A percentile compares a stretch with the other conserved stretches of the same genome.
Conservation (phyloP, 495 filamentous ascomycete genomes). For the Hyaloscypha finlandica region DNA sequence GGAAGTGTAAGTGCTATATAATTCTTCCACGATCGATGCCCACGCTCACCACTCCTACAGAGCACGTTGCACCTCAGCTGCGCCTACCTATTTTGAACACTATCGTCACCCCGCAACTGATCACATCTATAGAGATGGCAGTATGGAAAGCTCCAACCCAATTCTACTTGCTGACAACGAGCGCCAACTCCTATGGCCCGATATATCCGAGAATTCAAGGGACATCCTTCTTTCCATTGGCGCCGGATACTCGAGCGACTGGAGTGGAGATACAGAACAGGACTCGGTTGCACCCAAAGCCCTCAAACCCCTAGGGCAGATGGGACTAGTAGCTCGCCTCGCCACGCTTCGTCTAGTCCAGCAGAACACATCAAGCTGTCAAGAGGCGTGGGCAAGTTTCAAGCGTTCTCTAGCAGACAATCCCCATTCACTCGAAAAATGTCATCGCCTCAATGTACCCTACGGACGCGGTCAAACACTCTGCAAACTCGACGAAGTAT, state of each 20-base stretch:
- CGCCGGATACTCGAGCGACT: constrained; percentile 1
- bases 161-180: neutral
- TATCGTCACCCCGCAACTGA: neutral
- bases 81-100: constrained; percentile 8
- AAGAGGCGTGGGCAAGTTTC: neutral
- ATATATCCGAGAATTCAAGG: neutral
- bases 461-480: constrained; percentile 4
- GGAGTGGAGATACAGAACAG: neutral
- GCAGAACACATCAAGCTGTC: constrained; percentile 4
- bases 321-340: neutral
- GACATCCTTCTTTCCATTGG: constrained; percentile 6
- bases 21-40: neutral
- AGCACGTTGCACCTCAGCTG: constrained; percentile 3
- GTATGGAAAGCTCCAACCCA: constrained; percentile 1
- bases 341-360: neutral
- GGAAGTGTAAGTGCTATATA: constrained; percentile 3
- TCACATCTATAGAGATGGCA: neutral
- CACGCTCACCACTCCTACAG: neutral
- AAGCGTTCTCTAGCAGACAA: neutral
- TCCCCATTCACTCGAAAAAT: constrained; percentile 1
- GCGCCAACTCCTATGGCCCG: constrained; percentile 1
- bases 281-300: neutral
- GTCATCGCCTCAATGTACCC: constrained; percentile 1
- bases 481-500: constrained; percentile 7
- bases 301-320: neutral